Evolutionary conservation across 2,329 filamentous ascomycete genomes (phyloP).

Genomic region (Salinomyces thailandicus): DNA sequence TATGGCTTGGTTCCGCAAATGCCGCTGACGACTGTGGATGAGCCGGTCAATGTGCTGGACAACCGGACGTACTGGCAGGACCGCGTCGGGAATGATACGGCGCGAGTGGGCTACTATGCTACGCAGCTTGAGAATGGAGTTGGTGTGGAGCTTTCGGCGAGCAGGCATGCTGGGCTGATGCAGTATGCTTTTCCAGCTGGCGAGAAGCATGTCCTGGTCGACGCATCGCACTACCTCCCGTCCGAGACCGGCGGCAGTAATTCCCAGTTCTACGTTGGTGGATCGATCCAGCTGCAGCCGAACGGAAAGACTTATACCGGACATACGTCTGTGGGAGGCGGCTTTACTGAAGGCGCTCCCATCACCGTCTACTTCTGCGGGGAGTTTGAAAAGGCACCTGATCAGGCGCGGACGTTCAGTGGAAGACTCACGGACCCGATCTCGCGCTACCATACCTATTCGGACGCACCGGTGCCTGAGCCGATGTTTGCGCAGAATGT

Average conservation of each 20-base stretch:
- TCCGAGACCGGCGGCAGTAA: slow-evolving; percentile 38
- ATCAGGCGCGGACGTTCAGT: slow-evolving; percentile 24
- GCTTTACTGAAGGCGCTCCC: slow-evolving; percentile 51
- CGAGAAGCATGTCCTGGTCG: slow-evolving; percentile 45
- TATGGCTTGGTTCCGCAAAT: slow-evolving; percentile 53
- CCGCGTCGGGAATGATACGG: slow-evolving; percentile 28
- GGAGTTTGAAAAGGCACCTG: slow-evolving; percentile 41
- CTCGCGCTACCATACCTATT: slow-evolving; percentile 13
- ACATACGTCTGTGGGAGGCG: slow-evolving; percentile 50
- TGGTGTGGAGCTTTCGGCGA: slow-evolving; percentile 47
- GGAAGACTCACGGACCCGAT: slow-evolving; percentile 21
- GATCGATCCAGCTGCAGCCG: slow-evolving; percentile 42
- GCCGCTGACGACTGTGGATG: slow-evolving; percentile 35
- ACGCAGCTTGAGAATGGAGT: slow-evolving; percentile 47
- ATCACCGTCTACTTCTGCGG: slow-evolving; percentile 55
- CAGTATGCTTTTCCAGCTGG: slow-evolving; percentile 48
- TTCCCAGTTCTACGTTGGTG: slow-evolving; percentile 50
- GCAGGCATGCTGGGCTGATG: slow-evolving; percentile 48
- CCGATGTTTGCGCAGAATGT: slow-evolving; percentile 29
- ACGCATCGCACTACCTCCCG: slow-evolving; percentile 53
- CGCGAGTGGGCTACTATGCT: slow-evolving; percentile 52
- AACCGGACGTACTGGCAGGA: slow-evolving; percentile 32
- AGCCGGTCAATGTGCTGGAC: slow-evolving; percentile 29
- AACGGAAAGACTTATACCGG: slow-evolving; percentile 45
- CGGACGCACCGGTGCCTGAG: slow-evolving; percentile 19